Percentiles rank a stretch among this genome's conserved stretches.
Evolutionary conservation across 139 green algal species (phyloP).

Genomic region (Micromonas pusilla): DNA sequence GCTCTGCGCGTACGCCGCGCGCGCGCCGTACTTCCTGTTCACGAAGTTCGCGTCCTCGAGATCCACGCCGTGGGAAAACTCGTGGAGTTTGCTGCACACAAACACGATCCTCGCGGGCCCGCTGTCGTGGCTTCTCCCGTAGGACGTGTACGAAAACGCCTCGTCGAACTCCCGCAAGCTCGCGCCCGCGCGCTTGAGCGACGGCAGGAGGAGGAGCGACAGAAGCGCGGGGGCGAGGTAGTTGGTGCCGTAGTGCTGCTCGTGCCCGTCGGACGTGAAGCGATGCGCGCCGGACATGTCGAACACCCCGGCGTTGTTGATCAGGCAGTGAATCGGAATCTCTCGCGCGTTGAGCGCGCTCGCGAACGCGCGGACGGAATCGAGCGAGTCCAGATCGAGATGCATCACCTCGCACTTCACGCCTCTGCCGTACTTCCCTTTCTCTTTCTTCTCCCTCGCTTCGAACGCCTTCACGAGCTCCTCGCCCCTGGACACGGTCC

Average conservation of each 20-base stretch:
- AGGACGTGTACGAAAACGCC: neutral
- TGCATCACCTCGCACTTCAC: conserved; percentile 9
- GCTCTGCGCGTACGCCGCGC: neutral
- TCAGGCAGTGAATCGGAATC: neutral
- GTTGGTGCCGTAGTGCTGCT: conserved; percentile 18
- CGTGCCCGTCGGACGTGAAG: neutral
- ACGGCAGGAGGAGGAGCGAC: neutral
- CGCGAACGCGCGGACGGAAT: neutral
- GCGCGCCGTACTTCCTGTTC: neutral
- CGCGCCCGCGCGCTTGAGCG: neutral
- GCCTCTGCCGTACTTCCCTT: too few relatives aligned
- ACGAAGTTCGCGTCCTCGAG: conserved; percentile 4
- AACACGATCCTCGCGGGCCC: neutral
- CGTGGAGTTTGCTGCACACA: conserved; percentile 19
- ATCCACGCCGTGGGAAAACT: neutral
- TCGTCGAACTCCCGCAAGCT: neutral
- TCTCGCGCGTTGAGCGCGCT: neutral
- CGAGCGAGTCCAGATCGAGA: conserved; percentile 15
- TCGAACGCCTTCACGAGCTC: neutral
- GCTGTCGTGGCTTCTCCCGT: neutral
- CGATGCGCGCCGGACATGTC: conserved; percentile 8
- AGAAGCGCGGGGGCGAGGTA: conserved; percentile 12
- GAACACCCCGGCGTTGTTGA: conserved; percentile 24
- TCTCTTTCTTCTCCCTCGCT: neutral
- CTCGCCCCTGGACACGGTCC: neutral